Evolutionary conservation across 2,329 filamentous ascomycete genomes (phyloP), one percentile per base, ranked within the genome.

Genomic region (Aspergillus fumigatus): DNA sequence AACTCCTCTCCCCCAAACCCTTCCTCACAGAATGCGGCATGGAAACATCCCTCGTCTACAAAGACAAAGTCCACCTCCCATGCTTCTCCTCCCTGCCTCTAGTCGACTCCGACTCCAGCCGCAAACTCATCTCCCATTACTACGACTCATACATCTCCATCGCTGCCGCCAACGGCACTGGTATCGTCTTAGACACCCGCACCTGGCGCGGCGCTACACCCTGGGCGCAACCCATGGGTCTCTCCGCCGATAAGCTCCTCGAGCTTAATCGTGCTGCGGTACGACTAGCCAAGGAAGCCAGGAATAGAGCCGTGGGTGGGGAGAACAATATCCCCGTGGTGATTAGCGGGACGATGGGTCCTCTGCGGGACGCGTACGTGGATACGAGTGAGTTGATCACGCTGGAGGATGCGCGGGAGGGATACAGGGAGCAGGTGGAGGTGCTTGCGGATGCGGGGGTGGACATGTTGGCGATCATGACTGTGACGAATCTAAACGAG

Each of bases 191-290:
- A 4, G 48, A 58, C 27, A 59, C 57, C 11, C 57, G 55, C 48
- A 59, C 57, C 35, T 59, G 57, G 57, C 57, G 57, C 26, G 55
- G 52, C 17, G 55, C 57, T 9, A 27, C 38, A 17, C 51, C 57
- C 51, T 59, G 57, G 57, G 57, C 55, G 3, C 21, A 47, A 17
- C 41, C 55, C 10, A 40, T 59, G n/a, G 35, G 23, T 3, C 5
- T 51, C 10, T 35, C 49, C 3, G 14, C 29, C 19, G 29, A 7
- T 2, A 14, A 35, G 2, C 9, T 51, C 27, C 49, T 51, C 29
- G 27, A 32, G 1, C 27, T 38, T 29, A 51, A 51, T 10, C 27
- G 4, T 11, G 49, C n/a, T 3, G 49, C 49, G 5, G 49, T 51
- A 14, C 49, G 23, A 10, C 49, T 51, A 7, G 49, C 49, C 29